These are phyloP conservation scores for Salvia hispanica DNA, from an alignment of 257 asterid species.

Conservation along the genomic window DNA sequence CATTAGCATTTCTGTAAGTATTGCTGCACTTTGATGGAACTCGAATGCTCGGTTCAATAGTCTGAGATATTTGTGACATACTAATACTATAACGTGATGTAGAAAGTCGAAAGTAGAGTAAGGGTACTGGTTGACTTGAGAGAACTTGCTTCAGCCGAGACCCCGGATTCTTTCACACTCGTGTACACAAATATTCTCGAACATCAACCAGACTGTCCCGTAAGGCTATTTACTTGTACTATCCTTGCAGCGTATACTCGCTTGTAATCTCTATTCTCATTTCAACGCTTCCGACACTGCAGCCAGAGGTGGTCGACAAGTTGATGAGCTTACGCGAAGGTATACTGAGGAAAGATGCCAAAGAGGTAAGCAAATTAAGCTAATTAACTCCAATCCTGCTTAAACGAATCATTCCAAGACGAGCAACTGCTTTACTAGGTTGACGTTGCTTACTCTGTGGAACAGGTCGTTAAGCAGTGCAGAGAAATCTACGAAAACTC, in stretches of 20 bases:
- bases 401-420: not conserved
- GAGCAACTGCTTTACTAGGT: not conserved
- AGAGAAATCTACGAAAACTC: slow-evolving; percentile 74
- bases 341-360: slow-evolving; percentile 92
- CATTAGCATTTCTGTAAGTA: slow-evolving; percentile 79
- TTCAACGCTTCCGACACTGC: slow-evolving; percentile 33
- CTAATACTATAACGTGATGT: slow-evolving; percentile 27
- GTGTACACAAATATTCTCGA: slow-evolving; percentile 89
- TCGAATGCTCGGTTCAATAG: not conserved
- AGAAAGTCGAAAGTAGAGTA: slow-evolving; percentile 89
- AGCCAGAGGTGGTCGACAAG: slow-evolving; percentile 97
- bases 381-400: not conserved
- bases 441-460: slow-evolving; percentile 23
- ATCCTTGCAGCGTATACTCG: not conserved
- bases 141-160: slow-evolving; percentile 95
- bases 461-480: slow-evolving; percentile 89
- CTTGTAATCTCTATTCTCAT: not conserved
- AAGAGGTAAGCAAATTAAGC: slow-evolving; percentile 56
- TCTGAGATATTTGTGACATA: not conserved
- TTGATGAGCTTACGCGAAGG: slow-evolving; percentile 86
- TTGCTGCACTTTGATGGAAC: not conserved
- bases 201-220: slow-evolving; percentile 94
- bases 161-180: slow-evolving; percentile 90
- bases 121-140: slow-evolving; percentile 77
- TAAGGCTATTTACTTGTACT: slow-evolving; percentile 43